These are phyloP conservation scores for Castanopsis chinensis DNA, from an alignment of 306 rosid species.

Conservation along the genomic window DNA sequence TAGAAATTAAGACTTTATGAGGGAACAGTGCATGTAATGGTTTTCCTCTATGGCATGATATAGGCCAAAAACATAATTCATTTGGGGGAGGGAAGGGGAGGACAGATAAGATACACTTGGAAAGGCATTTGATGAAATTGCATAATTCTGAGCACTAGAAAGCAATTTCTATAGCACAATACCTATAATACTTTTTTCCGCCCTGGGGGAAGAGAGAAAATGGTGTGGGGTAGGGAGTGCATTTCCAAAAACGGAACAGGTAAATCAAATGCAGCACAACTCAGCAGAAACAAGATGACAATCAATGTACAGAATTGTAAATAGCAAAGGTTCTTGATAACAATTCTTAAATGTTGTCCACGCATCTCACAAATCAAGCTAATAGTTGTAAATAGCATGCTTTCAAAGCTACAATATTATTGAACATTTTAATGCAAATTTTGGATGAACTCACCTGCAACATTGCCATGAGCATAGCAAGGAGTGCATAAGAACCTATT, in stretches of 20 bases:
- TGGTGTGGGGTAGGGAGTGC: not conserved
- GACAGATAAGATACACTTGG: not conserved
- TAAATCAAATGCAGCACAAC: constrained; percentile 5
- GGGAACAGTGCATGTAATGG: not conserved
- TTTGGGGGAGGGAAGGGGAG: not conserved
- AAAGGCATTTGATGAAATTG: not conserved
- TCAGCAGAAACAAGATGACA: not conserved
- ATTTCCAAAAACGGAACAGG: not conserved
- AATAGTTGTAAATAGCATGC: not conserved
- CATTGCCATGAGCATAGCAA: constrained; percentile 90
- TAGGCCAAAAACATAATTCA: not conserved
- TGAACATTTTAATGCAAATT: constrained; percentile 11
- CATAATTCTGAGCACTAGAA: not conserved
- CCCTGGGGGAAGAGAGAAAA: not conserved
- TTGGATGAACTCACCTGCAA: constrained; percentile 62
- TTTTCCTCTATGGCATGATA: not conserved
- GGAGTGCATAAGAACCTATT: constrained; percentile 92
- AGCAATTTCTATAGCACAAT: not conserved
- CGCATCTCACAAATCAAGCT: not conserved
- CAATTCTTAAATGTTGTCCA: not conserved
- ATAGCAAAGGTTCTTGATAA: not conserved
- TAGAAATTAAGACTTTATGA: not conserved
- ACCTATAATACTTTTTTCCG: not conserved
- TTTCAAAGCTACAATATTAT: not conserved
- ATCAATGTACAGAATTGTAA: not conserved